Base-by-base conservation (phyloP, 78 protist genomes). In the Dictyostelium intermedium region DNA sequence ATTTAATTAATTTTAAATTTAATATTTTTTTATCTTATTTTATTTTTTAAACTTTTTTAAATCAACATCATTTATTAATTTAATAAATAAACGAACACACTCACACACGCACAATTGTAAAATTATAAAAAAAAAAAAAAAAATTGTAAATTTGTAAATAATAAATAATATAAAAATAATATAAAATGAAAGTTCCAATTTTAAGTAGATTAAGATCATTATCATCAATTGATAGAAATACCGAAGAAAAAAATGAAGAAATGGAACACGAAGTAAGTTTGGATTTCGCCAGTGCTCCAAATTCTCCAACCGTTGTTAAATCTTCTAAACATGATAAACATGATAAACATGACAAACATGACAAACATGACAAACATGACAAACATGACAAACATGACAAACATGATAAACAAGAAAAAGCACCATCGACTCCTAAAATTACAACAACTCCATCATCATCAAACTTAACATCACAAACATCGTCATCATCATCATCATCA, bases 191-290 rank as follows among this genome's bases (percentile, higher is more conserved):
- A 56, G 81, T 69, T 43, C 94, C 94, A 89, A 80, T 89, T 50
- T 60, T 89, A 27, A 80, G 45, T 30, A 78, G 94, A 89, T 35
- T 89, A 27, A 89, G 84, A 80, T 76, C 94, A 80, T 53, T 70
- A 89, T 43, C 81, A 32, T 72, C 84, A 35, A 79, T 60, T 61
- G 72, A 60, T 18, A 74, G 63, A 70, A 81, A 47, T 4, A 47
- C 9, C 11, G 77, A 80, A 25, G 87, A 30, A 41, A 23, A 69
- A 11, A 25, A 53, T 80, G 85, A 20, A 39, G 63, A 77, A 4
- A 41, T 41, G 60, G 32, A 77, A 39, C 60, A 41, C 23, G 4
- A 39, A 13, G 79, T 27, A 2, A 72, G 79, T 34, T 18, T 72
- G 6, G 79, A 72, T 18, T 72, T 34, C 32, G 79, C 79, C 2